Conservation (phyloP, 768 basidiomycete species). For the Pisolithus microcarpus region DNA sequence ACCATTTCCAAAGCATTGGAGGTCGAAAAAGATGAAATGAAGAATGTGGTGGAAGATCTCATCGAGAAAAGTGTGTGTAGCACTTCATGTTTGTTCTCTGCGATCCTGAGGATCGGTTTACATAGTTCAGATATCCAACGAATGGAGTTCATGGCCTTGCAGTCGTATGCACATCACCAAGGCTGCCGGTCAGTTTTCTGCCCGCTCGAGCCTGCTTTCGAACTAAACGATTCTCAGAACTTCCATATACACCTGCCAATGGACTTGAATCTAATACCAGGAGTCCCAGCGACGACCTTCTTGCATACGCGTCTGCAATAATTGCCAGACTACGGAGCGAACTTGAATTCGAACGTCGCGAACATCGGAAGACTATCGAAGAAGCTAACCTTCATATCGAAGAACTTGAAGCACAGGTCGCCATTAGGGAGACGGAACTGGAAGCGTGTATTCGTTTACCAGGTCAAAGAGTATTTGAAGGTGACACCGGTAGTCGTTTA, state of each 20-base stretch:
- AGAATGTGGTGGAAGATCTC: slow-evolving; percentile 44
- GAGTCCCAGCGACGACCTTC: slow-evolving; percentile 21
- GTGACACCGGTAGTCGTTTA: background rate
- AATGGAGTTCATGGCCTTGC: slow-evolving; percentile 41
- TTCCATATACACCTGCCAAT: slow-evolving; percentile 1
- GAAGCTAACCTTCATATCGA: slow-evolving; percentile 36
- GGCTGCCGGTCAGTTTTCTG: slow-evolving; percentile 36
- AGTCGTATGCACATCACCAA: slow-evolving; percentile 35
- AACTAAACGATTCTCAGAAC: slow-evolving; percentile 12
- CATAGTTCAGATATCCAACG: slow-evolving; percentile 40
- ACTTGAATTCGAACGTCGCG: slow-evolving; percentile 38
- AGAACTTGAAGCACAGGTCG: slow-evolving; percentile 45
- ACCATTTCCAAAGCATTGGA: slow-evolving; percentile 30
- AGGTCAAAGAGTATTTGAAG: background rate
- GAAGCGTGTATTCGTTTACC: slow-evolving; percentile 28
- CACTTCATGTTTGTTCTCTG: background rate
- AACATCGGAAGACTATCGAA: slow-evolving; percentile 34
- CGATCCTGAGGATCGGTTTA: background rate
- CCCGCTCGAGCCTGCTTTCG: slow-evolving; percentile 7
- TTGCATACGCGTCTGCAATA: slow-evolving; percentile 39
- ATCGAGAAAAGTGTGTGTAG: slow-evolving; percentile 51
- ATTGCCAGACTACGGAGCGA: slow-evolving; percentile 36
- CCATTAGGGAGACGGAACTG: slow-evolving; percentile 51
- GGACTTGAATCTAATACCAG: background rate
- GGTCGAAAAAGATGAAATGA: slow-evolving; percentile 45